Percentiles rank a stretch among this genome's conserved stretches.
Evolutionary conservation across 805 yeast species (phyloP).

Genomic region (Yarrowia sp.): DNA sequence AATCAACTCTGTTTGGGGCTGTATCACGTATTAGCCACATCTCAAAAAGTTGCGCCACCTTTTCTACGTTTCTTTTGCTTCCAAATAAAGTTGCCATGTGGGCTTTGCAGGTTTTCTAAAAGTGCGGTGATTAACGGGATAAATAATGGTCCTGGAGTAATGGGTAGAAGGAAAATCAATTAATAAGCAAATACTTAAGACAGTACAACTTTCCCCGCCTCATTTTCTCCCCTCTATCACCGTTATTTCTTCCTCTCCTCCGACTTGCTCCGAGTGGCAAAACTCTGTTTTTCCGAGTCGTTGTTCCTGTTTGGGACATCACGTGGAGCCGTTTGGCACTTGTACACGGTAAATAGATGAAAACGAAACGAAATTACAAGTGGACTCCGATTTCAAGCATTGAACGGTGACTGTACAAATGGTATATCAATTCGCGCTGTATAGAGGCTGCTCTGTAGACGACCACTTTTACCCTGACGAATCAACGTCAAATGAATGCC

Average conservation of each 20-base stretch:
- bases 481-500: too few species aligned
- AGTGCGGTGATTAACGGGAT: too few species aligned
- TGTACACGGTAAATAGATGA: background rate
- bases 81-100: constrained; percentile 32
- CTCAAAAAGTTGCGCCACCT: constrained; percentile 33
- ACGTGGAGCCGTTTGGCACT: constrained; percentile 26
- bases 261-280: constrained; percentile 38
- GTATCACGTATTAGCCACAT: background rate
- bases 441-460: too few species aligned
- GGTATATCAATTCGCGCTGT: too few species aligned
- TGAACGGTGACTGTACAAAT: too few species aligned
- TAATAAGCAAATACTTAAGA: too few species aligned
- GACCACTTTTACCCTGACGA: too few species aligned
- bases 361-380: too few species aligned
- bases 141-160: too few species aligned
- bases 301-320: constrained; percentile 21
- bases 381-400: too few species aligned
- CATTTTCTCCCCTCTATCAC: background rate
- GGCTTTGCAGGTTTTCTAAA: background rate
- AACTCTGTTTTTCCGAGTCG: constrained; percentile 7
- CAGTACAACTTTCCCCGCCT: too few species aligned
- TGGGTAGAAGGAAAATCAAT: too few species aligned
- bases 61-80: background rate
- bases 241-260: background rate
- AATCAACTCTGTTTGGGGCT: background rate